Evolutionary conservation across 2,329 filamentous ascomycete genomes (phyloP), one percentile per base, ranked within the genome.

Genomic region (Verticillium isaacii): DNA sequence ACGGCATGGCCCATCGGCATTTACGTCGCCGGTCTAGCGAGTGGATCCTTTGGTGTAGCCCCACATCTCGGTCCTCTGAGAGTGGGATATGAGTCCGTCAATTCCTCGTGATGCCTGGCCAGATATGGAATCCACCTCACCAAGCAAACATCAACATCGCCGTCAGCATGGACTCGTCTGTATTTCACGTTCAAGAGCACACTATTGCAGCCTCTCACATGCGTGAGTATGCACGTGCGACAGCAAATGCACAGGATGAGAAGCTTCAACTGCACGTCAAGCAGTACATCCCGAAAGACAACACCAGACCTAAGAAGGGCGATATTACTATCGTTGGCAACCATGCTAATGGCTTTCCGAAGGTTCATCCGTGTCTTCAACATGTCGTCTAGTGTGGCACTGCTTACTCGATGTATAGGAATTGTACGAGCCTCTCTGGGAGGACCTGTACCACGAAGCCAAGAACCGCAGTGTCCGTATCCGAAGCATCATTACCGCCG

Each of bases 271-370:
- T 97, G 6, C 86, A 88, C 9, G 84, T 97, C 60, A 97, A 97
- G 79, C 92, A 97, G 72, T 98, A 98, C 72, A 90, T 85, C 0
- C 93, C 93, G 1, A 79, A 85, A 61, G 84, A 89, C 70, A 93
- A 93, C 68, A 82, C 80, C 0, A 75, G 78, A 25, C 89, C 92
- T 0, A 81, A 86, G 65, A 84, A 86, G 1, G 91, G 91, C 37
- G 91, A 95, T 73, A 79, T 97, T 9, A 97, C 92, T 19, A 88
- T 98, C 63, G 87, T 98, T 61, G 92, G 85, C 14, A 89, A 89
- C 5, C 93, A 97, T 76, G 94, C 92, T 57, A 97, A 97, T 78
- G 94, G 89, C 12, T 97, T 97, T 67, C 90, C 92, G 11, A 98
- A 97, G 37, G 34, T 36, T 8, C 2, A 36, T 5, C 7, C 34